Evolutionary conservation across 495 filamentous ascomycete species (phyloP), one percentile per base, ranked within the genome.

Genomic region (Podospora conica): DNA sequence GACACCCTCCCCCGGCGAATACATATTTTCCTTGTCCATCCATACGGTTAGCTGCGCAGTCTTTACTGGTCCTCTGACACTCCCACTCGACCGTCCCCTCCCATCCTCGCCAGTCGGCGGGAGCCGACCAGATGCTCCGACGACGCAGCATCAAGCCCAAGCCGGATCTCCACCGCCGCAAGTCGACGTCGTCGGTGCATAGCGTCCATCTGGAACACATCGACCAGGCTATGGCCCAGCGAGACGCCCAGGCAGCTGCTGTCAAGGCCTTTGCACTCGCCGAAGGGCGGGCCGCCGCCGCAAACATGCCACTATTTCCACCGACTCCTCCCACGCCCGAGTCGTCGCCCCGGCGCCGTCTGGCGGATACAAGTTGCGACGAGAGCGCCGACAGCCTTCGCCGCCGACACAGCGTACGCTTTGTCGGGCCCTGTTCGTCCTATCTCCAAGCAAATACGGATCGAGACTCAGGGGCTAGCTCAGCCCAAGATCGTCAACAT

Each of bases 221-320:
- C 55, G 80, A 86, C 56, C 80, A 86, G 9, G 80, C 83, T 21
- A 69, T 81, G n/a, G 84, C 85, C 11, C 81, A 84, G 58, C 77
- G 80, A 31, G 84, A 90, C 72, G 90, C 90, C 28, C 82, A 87
- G 10, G 82, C 83, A 53, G 90, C 90, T 58, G 90, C 90, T n/a
- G 80, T 80, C 24, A 76, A 82, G 66, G 90, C 90, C 53, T 92
- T 86, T 77, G 73, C 78, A 15, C 82, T 84, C 65, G 86, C 86
- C 33, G 82, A 76, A 54, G 81, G 80, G 65, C 77, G 82, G 10
- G 71, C 68, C n/a, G 81, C 73, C 58, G 69, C 73, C 58, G 69
- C 78, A 60, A 81, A 83, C 53, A 71, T 81, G 66, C 66, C 70
- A 6, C 69, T 73, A 0, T 75, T 73, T 18, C 74, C 71, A 21